A percentile compares a stretch with the other conserved stretches of the same genome.
Conservation (phyloP, 129 eudicot genomes). For the Tanacetum coccineum region DNA sequence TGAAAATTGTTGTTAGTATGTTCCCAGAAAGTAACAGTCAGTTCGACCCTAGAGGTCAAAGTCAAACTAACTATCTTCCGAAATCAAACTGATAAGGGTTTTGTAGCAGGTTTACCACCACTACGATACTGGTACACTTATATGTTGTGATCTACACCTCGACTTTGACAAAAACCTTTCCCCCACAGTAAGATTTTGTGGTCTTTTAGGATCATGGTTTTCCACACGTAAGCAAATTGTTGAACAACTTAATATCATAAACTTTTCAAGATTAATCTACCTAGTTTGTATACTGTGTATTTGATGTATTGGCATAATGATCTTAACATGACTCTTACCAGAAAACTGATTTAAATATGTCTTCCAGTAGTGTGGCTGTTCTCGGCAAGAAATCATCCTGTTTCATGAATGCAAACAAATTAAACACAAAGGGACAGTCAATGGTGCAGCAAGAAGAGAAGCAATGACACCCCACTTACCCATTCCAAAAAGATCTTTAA, state of each 20-base stretch:
- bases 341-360: constrained; percentile 66
- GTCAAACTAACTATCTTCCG: background rate
- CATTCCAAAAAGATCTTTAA: no score
- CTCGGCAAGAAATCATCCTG: constrained; percentile 93
- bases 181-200: background rate
- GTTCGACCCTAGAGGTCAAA: background rate
- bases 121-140: background rate
- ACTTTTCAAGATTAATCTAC: no score
- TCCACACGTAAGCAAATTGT: no score
- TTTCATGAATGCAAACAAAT: no score
- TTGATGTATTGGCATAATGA: no score
- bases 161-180: no score
- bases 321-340: constrained; percentile 45
- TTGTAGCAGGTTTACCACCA: background rate
- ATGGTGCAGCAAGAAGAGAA: no score
- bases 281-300: no score
- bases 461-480: no score
- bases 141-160: background rate
- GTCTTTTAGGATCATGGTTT: no score
- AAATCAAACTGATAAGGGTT: background rate
- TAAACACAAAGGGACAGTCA: no score
- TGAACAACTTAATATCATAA: no score
- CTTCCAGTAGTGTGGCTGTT: constrained; percentile 76
- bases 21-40: background rate
- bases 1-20: background rate